Evolutionary conservation across 768 basidiomycete genomes (phyloP).

Genomic region (Phanerochaete carnosa): DNA sequence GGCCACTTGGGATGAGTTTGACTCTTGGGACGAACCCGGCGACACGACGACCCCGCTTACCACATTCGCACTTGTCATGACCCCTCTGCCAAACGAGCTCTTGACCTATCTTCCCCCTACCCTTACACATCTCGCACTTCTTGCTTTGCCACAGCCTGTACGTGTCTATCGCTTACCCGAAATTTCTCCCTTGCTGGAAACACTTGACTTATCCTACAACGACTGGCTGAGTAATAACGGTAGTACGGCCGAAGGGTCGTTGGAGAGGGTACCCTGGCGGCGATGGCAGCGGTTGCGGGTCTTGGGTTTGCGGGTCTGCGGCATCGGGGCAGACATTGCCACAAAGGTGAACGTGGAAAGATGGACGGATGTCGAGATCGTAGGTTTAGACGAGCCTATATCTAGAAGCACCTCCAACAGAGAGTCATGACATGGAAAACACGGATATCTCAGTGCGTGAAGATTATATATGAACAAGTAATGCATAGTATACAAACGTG

Average conservation of each 20-base stretch:
- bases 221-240: constrained; percentile 33
- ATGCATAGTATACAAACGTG: background rate
- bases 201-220: constrained; percentile 72
- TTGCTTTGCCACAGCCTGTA: constrained; percentile 46
- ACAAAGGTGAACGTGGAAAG: constrained; percentile 52
- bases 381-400: constrained; percentile 22
- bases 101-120: constrained; percentile 59
- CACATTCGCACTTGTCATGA: constrained; percentile 50
- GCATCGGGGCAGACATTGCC: constrained; percentile 39
- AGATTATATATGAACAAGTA: background rate
- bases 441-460: background rate
- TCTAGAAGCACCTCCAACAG: background rate
- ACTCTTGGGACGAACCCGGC: constrained; percentile 13
- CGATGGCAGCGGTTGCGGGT: constrained; percentile 51
- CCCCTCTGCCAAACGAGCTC: constrained; percentile 37
- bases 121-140: constrained; percentile 57
- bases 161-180: constrained; percentile 55
- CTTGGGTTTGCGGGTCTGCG: constrained; percentile 56
- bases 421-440: background rate
- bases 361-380: constrained; percentile 60
- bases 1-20: constrained; percentile 4
- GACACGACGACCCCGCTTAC: constrained; percentile 29
- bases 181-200: constrained; percentile 56
- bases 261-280: constrained; percentile 56
- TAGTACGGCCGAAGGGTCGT: constrained; percentile 20